A percentile compares a stretch with the other conserved stretches of the same genome.
Evolutionary conservation across 805 yeast genomes (phyloP).

Genomic region (Osmozyma mogii): DNA sequence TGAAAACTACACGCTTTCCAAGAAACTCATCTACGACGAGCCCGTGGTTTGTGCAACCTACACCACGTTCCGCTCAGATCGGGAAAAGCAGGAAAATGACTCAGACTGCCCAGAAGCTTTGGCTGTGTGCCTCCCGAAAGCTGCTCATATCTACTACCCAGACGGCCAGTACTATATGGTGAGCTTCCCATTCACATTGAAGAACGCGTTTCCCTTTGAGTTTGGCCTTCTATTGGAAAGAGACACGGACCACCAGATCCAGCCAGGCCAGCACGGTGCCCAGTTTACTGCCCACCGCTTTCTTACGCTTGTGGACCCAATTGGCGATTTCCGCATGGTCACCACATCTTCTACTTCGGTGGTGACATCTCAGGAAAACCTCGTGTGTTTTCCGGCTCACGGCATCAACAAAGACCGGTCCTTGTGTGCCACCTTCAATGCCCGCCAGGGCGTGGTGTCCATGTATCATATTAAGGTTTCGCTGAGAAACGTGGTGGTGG

Average conservation of each 20-base stretch:
- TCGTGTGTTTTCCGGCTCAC: slow-evolving; percentile 45
- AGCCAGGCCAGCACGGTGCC: slow-evolving; percentile 1
- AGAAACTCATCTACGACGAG: slow-evolving; percentile 43
- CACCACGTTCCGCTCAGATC: slow-evolving; percentile 50
- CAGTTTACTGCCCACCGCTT: slow-evolving; percentile 29
- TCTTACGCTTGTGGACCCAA: slow-evolving; percentile 66
- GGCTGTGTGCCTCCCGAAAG: slow-evolving; percentile 53
- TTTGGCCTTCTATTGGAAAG: slow-evolving; percentile 63
- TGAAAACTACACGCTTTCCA: slow-evolving; percentile 38
- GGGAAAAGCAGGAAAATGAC: slow-evolving; percentile 9
- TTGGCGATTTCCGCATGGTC: slow-evolving; percentile 64
- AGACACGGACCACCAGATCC: slow-evolving; percentile 15
- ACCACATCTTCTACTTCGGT: slow-evolving; percentile 64
- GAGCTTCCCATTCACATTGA: slow-evolving; percentile 62
- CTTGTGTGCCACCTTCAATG: slow-evolving; percentile 50
- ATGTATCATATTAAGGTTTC: slow-evolving; percentile 50
- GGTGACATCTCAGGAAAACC: slow-evolving; percentile 48
- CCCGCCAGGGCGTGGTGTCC: slow-evolving; percentile 35
- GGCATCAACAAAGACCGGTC: slow-evolving; percentile 28
- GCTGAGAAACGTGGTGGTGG: slow-evolving; percentile 10
- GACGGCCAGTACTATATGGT: slow-evolving; percentile 54
- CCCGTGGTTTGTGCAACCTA: slow-evolving; percentile 55
- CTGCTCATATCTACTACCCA: slow-evolving; percentile 53
- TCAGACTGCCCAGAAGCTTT: slow-evolving; percentile 28
- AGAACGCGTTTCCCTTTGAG: slow-evolving; percentile 54